phyloP scores from a whole-genome alignment of 805 yeast genomes.

The Wickerhamomyces bovis region DNA sequence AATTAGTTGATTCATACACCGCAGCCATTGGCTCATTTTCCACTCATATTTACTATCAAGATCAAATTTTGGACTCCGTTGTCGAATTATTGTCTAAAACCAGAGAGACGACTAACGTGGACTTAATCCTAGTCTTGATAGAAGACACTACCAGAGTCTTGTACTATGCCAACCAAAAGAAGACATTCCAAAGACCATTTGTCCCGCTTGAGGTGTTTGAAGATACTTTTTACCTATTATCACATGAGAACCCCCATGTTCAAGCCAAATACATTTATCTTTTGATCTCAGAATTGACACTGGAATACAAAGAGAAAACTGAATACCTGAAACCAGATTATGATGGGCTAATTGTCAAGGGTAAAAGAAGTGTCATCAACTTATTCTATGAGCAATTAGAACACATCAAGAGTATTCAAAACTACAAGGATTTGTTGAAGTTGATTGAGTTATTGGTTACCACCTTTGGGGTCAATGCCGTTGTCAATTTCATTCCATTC shows the following conservation, averaged over 20 bases:
- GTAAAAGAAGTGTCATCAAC: conserved; percentile 16
- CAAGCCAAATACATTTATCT: conserved; percentile 16
- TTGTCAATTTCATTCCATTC: conserved; percentile 39
- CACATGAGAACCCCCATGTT: conserved; percentile 6
- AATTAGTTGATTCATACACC: conserved; percentile 40
- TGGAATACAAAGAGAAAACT: conserved; percentile 14
- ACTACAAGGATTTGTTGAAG: conserved; percentile 4
- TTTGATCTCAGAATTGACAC: conserved; percentile 10
- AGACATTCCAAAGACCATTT: conserved; percentile 18
- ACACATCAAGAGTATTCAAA: conserved; percentile 2
- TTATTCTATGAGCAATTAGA: conserved; percentile 20
- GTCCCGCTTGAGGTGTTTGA: conserved; percentile 22
- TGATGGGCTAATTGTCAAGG: conserved; percentile 15
- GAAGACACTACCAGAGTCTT: conserved; percentile 15
- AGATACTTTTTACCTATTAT: conserved; percentile 16
- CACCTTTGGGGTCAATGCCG: conserved; percentile 41
- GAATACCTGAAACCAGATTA: conserved; percentile 14
- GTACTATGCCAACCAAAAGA: conserved; percentile 10
- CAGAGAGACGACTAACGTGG: conserved; percentile 19
- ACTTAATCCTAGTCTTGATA: conserved; percentile 9
- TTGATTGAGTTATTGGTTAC: conserved; percentile 19
- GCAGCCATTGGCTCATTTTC: conserved; percentile 64
- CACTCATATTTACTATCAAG: conserved; percentile 75
- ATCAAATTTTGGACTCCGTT: conserved; percentile 79
- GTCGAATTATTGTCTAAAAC: conserved; percentile 51